These are phyloP conservation scores for Alternaria alternata DNA, from an alignment of 2,329 filamentous ascomycete genomes.

Conservation along the genomic window DNA sequence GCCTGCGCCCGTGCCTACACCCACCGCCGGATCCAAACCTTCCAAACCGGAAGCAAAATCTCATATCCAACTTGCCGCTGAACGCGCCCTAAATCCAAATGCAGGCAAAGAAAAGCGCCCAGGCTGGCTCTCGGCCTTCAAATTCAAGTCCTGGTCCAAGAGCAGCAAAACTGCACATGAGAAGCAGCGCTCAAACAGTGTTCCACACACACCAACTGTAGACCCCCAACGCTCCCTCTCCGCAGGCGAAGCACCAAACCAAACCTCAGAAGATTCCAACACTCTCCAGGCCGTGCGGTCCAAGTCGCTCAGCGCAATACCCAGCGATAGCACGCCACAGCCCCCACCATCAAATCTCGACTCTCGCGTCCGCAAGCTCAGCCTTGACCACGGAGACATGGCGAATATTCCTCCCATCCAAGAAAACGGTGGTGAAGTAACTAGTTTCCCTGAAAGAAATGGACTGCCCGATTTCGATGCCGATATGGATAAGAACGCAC, in stretches of 20 bases:
- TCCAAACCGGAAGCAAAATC: constrained; percentile 23
- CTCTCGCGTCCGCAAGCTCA: constrained; percentile 31
- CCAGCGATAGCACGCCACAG: constrained; percentile 19
- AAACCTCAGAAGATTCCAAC: constrained; percentile 23
- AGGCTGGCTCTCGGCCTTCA: constrained; percentile 42
- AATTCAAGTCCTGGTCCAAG: constrained; percentile 40
- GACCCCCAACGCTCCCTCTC: constrained; percentile 43
- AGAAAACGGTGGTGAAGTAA: constrained; percentile 19
- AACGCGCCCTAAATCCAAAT: constrained; percentile 28
- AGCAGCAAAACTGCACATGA: constrained; percentile 24
- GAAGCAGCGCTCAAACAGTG: constrained; percentile 34
- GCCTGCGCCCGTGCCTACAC: neutral
- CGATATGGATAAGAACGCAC: constrained; percentile 30
- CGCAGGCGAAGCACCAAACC: constrained; percentile 18
- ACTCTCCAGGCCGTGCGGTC: constrained; percentile 41
- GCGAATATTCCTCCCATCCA: constrained; percentile 15
- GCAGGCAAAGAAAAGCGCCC: constrained; percentile 39
- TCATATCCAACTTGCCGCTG: constrained; percentile 32
- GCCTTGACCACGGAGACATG: constrained; percentile 16
- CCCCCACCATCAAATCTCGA: constrained; percentile 35
- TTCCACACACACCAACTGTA: constrained; percentile 20
- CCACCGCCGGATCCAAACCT: neutral
- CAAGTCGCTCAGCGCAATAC: constrained; percentile 45
- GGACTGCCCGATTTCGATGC: neutral
- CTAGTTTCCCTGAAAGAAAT: constrained; percentile 11